Evolutionary conservation across 176 grass and related monocot genomes (phyloP), one percentile per base, ranked within the genome.

Genomic region (Olyra latifolia): DNA sequence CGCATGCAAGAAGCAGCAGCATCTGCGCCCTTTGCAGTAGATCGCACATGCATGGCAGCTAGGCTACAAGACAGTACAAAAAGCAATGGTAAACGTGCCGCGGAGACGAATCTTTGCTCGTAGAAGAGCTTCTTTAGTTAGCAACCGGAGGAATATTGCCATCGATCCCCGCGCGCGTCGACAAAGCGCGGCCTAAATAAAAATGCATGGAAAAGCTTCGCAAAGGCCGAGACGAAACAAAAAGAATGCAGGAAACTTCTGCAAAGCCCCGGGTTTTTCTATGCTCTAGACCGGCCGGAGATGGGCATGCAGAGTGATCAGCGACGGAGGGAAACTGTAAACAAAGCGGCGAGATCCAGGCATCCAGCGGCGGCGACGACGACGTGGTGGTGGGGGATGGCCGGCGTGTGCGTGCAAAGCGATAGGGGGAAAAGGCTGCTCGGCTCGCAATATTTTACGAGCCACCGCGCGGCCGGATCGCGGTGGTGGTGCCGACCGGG

Each of bases 221-320:
- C 83, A 2, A 13, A 4, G 65, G 50, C 73, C 83, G 83, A 89
- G 88, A 86, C 77, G 88, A 90, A 90, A 86, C 88, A 90, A 90
- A 90, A 90, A 86, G 88, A 90, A 82, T 86, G 45, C 83, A 24
- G 11, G 88, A 74, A 90, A 90, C 83, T 90, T 86, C 66, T 82
- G 83, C 87, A 89, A 77, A 85, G 82, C 82, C 47, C 57, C 28
- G 48, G 13, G 48, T 89, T 76, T 76, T 85, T 85, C 65, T 75
- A 84, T 2, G 16, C 45, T 22, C 12, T 2, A 40, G 28, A 25
- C 22, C 42, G 43, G 6, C 28, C 6, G 7, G 66, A 12, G 52
- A 28, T 42, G 76, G 0, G 61, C 84, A 19, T 24, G 57, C 66
- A 10, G 42, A 5, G 54, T 7, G 48, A 19, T 38, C 53, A 8